Conservation (phyloP, 2,329 filamentous ascomycete species). For the Diaporthe ampelina region DNA sequence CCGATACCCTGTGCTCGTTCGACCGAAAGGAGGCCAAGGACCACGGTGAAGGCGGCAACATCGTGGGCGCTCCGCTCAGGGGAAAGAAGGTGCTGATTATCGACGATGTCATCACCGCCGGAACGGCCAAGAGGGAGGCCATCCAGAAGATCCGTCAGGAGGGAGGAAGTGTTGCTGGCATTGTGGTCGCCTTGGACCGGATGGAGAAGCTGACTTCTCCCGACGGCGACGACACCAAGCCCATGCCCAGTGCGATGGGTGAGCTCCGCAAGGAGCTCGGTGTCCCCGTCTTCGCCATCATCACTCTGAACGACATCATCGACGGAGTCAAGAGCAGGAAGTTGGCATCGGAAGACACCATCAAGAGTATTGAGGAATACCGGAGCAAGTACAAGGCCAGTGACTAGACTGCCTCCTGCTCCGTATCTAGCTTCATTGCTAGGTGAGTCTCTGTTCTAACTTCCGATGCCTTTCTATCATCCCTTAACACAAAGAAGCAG, state of each 20-base stretch:
- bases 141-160: slow-evolving; percentile 89
- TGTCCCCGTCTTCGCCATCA: slow-evolving; percentile 85
- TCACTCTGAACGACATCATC: slow-evolving; percentile 88
- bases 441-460: slow-evolving; percentile 39
- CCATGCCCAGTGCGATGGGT: slow-evolving; percentile 85
- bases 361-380: slow-evolving; percentile 80
- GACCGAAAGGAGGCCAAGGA: slow-evolving; percentile 97
- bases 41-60: slow-evolving; percentile 93
- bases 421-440: slow-evolving; percentile 33
- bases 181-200: slow-evolving; percentile 89
- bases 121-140: slow-evolving; percentile 93
- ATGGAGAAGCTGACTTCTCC: slow-evolving; percentile 82
- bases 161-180: slow-evolving; percentile 87
- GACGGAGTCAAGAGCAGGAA: slow-evolving; percentile 73
- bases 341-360: slow-evolving; percentile 72
- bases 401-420: slow-evolving; percentile 55
- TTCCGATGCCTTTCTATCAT: slow-evolving; percentile 41
- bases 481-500: slow-evolving; percentile 40
- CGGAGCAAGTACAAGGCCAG: slow-evolving; percentile 74
- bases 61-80: slow-evolving; percentile 88
- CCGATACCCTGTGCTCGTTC: slow-evolving; percentile 84
- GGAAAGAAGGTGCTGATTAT: slow-evolving; percentile 91
- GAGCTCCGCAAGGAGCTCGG: slow-evolving; percentile 86
- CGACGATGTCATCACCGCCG: slow-evolving; percentile 96
- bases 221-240: slow-evolving; percentile 76